A percentile compares a stretch with the other conserved stretches of the same genome.
These are phyloP conservation scores for Harringtonia lauricola DNA, from an alignment of 2,329 filamentous ascomycete genomes.

Conservation along the genomic window DNA sequence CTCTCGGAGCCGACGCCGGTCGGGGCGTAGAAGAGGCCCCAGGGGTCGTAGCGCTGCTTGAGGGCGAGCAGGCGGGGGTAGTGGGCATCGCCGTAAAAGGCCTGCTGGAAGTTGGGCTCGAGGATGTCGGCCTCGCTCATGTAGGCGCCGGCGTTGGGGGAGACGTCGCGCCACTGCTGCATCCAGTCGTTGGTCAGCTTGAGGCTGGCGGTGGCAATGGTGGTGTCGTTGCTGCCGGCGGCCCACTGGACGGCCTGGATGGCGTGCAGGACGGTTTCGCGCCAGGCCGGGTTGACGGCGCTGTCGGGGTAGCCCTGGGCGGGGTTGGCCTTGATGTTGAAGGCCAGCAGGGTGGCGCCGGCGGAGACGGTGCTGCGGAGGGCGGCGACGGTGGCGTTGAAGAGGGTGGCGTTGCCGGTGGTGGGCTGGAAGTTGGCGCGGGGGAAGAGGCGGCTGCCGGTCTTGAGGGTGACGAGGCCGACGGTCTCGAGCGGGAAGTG, in stretches of 20 bases:
- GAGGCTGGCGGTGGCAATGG: conserved; percentile 12
- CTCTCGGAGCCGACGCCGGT: conserved; percentile 15
- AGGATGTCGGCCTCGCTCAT: conserved; percentile 26
- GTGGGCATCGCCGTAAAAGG: conserved; percentile 22
- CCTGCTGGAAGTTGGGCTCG: conserved; percentile 20
- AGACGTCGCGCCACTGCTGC: conserved; percentile 16
- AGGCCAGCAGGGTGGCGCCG: conserved; percentile 28
- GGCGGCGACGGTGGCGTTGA: conserved; percentile 14
- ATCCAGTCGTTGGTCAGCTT: conserved; percentile 22
- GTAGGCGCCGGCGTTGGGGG: conserved; percentile 24
- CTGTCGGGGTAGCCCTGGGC: conserved; percentile 21
- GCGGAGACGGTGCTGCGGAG: conserved; percentile 27
- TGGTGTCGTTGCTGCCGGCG: conserved; percentile 4
- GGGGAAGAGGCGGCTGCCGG: conserved; percentile 20
- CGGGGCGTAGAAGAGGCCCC: conserved; percentile 17
- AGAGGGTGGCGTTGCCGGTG: conserved; percentile 22
- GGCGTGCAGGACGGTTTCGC: conserved; percentile 26
- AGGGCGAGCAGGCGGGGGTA: conserved; percentile 18
- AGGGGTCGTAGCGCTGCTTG: conserved; percentile 23
- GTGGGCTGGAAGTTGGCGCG: conserved; percentile 16
- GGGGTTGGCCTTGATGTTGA: conserved; percentile 24
- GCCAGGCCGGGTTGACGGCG: conserved; percentile 38
- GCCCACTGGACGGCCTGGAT: conserved; percentile 20
- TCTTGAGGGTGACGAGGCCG: conserved; percentile 11
- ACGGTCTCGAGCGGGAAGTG: conserved; percentile 25